A percentile compares a stretch with the other conserved stretches of the same genome.
These are phyloP conservation scores for Plantago elongata DNA, from an alignment of 257 asterid genomes.

Conservation along the genomic window DNA sequence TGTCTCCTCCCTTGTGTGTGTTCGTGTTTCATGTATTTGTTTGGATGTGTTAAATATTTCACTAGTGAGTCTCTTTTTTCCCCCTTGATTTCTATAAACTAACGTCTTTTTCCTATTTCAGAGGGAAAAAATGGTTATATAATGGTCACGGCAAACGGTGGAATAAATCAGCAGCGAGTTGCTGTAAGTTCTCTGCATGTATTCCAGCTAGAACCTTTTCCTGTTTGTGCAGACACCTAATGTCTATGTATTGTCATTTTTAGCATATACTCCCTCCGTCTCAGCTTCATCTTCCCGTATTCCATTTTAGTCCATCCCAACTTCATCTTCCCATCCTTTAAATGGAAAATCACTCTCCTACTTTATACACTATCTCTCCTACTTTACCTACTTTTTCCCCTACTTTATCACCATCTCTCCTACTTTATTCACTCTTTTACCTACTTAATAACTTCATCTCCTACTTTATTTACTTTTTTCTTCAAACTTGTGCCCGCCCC, in stretches of 20 bases:
- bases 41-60: constrained; percentile 5
- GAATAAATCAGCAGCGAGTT: constrained; percentile 98
- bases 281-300: too few relatives aligned
- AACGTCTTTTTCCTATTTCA: constrained; percentile 31
- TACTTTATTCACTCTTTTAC: too few relatives aligned
- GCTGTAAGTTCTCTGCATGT: constrained; percentile 65
- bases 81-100: background rate
- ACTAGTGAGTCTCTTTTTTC: constrained; percentile 1
- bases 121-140: constrained; percentile 75
- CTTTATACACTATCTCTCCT: too few relatives aligned
- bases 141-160: constrained; percentile 96
- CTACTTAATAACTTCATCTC: too few relatives aligned
- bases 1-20: constrained; percentile 19
- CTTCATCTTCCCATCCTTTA: too few relatives aligned
- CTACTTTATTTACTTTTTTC: too few relatives aligned
- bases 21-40: constrained; percentile 14
- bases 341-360: too few relatives aligned
- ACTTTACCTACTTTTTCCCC: too few relatives aligned
- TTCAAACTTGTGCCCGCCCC: too few relatives aligned
- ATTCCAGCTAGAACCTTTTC: constrained; percentile 18
- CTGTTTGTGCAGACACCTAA: constrained; percentile 1
- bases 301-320: too few relatives aligned
- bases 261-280: too few relatives aligned
- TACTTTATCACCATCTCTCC: too few relatives aligned
- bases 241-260: background rate